These are phyloP conservation scores for Arabidopsis arenosa DNA, from an alignment of 345 rosid species.

Conservation along the genomic window DNA sequence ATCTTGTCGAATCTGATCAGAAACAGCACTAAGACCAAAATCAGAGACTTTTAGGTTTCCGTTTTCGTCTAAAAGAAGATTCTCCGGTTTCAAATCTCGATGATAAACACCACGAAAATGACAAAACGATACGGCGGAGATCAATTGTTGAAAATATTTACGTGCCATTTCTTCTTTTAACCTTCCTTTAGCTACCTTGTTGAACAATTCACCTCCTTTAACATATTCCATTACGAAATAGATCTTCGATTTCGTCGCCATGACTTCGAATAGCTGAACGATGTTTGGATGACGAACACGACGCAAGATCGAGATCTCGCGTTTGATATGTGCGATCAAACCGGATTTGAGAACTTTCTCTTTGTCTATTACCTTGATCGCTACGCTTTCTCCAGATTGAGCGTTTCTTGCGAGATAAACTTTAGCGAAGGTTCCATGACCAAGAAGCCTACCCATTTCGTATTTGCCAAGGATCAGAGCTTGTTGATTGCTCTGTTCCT, in stretches of 20 bases:
- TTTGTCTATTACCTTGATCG: constrained; percentile 86
- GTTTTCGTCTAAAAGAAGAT: constrained; percentile 71
- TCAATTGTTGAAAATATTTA: constrained; percentile 74
- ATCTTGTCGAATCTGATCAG: constrained; percentile 75
- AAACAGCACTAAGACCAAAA: constrained; percentile 81
- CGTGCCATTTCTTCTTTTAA: constrained; percentile 69
- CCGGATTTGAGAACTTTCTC: constrained; percentile 65
- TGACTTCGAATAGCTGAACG: constrained; percentile 80
- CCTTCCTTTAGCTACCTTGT: constrained; percentile 78
- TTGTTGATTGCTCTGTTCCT: constrained; percentile 39
- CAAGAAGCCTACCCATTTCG: constrained; percentile 76
- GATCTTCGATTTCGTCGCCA: constrained; percentile 90
- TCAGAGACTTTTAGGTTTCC: constrained; percentile 83
- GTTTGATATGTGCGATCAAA: constrained; percentile 70
- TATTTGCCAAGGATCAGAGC: constrained; percentile 66
- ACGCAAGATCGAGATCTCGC: constrained; percentile 91
- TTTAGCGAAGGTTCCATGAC: constrained; percentile 90
- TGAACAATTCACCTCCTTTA: constrained; percentile 86
- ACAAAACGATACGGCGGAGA: constrained; percentile 79
- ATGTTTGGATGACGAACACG: constrained; percentile 89
- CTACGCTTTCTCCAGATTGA: constrained; percentile 57
- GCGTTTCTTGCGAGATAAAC: constrained; percentile 80
- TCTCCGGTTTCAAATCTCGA: constrained; percentile 90
- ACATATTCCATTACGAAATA: constrained; percentile 91
- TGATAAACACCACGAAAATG: constrained; percentile 88